Conservation (phyloP, 306 rosid genomes). For the Sicyos baderoa region DNA sequence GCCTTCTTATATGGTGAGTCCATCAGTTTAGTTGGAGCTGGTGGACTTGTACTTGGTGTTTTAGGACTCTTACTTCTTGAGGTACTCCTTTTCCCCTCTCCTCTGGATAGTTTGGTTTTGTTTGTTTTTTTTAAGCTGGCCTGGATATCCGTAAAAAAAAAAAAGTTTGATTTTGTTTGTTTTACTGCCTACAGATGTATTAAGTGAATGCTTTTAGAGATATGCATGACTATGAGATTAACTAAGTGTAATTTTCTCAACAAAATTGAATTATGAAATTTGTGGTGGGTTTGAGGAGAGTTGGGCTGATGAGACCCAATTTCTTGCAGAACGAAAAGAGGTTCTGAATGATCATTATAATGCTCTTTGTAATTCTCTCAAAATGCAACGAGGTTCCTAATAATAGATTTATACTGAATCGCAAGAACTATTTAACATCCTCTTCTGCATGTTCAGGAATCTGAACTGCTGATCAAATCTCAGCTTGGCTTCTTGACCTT, state of each 20-base stretch:
- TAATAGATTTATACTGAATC: background rate
- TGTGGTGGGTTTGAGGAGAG: background rate
- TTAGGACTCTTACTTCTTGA: constrained; percentile 78
- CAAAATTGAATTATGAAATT: background rate
- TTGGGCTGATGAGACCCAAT: background rate
- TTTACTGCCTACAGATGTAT: background rate
- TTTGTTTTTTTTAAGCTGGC: too few species aligned
- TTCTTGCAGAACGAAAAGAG: background rate
- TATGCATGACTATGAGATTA: background rate
- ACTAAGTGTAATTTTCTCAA: background rate
- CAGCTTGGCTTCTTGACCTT: background rate
- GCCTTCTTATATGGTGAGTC: constrained; percentile 85
- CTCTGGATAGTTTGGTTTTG: background rate
- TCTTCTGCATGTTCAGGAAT: background rate
- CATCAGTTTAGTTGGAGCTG: constrained; percentile 71
- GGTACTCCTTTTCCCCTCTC: constrained; percentile 33
- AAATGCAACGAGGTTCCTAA: background rate
- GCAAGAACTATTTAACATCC: background rate
- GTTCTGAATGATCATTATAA: too few species aligned
- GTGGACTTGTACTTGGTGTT: constrained; percentile 85
- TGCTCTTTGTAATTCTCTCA: background rate
- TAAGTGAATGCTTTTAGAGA: background rate
- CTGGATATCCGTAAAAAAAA: too few species aligned
- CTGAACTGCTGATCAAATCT: constrained; percentile 3
- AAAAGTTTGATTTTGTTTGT: too few species aligned